These are phyloP conservation scores for Comarum palustre DNA, from an alignment of 306 rosid genomes.

Conservation along the genomic window DNA sequence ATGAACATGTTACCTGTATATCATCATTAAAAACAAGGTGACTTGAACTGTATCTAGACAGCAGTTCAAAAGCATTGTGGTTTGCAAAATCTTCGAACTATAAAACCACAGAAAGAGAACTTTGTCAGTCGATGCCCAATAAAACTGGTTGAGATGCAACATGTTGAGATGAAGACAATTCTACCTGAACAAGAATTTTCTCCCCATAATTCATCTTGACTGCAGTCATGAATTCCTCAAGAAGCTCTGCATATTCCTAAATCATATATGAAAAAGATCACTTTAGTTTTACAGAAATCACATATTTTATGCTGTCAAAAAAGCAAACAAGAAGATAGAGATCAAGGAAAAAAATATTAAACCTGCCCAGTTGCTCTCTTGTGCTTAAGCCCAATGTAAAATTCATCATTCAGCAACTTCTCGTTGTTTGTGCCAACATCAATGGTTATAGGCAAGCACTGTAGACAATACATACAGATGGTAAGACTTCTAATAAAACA, in stretches of 20 bases:
- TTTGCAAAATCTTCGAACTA: constrained; percentile 97
- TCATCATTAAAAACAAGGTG: constrained; percentile 98
- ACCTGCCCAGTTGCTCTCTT: constrained; percentile 94
- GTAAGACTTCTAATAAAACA: not conserved
- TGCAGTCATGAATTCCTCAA: constrained; percentile 90
- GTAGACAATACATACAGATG: constrained; percentile 30
- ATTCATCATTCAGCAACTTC: constrained; percentile 77
- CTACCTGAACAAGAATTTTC: constrained; percentile 83
- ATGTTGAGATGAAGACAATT: constrained; percentile 34
- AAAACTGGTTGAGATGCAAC: constrained; percentile 14
- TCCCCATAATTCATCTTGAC: constrained; percentile 94
- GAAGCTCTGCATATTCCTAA: constrained; percentile 88
- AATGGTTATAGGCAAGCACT: constrained; percentile 95
- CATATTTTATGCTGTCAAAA: not conserved
- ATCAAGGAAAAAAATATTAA: constrained; percentile 10
- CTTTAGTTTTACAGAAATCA: constrained; percentile 14
- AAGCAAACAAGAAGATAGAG: not conserved
- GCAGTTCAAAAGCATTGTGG: constrained; percentile 92
- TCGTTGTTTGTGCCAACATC: constrained; percentile 98
- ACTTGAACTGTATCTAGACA: constrained; percentile 62
- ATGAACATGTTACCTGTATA: constrained; percentile 58
- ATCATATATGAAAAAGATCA: constrained; percentile 25
- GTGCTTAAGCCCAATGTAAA: constrained; percentile 79
- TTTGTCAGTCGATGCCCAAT: constrained; percentile 13
- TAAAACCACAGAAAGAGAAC: not conserved